Evolutionary conservation across 257 asterid species (phyloP).

Genomic region (Solanum raphanifolium): DNA sequence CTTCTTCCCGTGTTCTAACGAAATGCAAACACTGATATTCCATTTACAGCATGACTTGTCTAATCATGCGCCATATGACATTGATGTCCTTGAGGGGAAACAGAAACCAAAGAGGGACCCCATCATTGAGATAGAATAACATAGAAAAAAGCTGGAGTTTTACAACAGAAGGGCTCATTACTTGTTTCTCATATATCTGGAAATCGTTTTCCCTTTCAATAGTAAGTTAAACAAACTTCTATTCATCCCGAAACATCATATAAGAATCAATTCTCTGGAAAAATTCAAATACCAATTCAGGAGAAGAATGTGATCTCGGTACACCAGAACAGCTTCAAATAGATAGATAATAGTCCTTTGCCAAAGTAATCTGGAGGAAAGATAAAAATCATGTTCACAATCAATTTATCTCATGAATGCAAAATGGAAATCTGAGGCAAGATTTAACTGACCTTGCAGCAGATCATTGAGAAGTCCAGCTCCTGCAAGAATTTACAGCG

Average conservation of each 20-base stretch:
- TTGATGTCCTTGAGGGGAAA: background rate
- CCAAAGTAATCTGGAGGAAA: background rate
- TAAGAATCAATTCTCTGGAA: background rate
- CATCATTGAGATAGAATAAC: background rate
- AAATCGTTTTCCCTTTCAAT: background rate
- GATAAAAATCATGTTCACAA: background rate
- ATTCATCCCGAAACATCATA: background rate
- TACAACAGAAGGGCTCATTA: background rate
- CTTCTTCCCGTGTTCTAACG: background rate
- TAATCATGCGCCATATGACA: background rate
- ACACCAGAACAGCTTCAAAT: background rate
- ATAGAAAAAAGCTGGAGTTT: background rate
- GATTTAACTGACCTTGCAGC: conserved; percentile 27
- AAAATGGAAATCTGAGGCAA: background rate
- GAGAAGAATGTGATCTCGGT: background rate
- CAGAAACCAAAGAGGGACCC: background rate
- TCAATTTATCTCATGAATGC: background rate
- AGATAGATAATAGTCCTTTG: background rate
- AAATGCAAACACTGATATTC: background rate
- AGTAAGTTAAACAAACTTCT: background rate
- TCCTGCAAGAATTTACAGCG: conserved; percentile 8
- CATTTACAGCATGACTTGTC: background rate
- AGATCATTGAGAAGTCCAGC: conserved; percentile 10
- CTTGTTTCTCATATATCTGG: background rate
- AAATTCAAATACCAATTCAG: background rate